phyloP scores from a whole-genome alignment of 2,329 filamentous ascomycete species.

The Neofusicoccum cordaticola region DNA sequence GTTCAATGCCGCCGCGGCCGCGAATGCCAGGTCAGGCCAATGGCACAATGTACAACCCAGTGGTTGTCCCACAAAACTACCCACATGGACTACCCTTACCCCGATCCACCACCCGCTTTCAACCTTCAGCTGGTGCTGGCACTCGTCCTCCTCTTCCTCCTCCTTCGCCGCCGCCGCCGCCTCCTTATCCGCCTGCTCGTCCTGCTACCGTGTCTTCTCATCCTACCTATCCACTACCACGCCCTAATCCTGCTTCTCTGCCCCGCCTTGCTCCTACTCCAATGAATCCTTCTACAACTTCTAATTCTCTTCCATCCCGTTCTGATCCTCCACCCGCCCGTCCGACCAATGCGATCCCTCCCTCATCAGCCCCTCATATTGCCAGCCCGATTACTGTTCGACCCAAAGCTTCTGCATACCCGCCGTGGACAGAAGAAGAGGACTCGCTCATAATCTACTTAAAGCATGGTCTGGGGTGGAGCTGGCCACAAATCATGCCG shows the following conservation, averaged over 20 bases:
- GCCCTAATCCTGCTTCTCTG: no score
- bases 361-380: neutral
- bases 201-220: no score
- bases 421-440: slow-evolving; percentile 23
- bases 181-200: no score
- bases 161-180: no score
- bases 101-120: neutral
- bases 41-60: neutral
- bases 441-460: slow-evolving; percentile 37
- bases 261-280: no score
- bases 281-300: no score
- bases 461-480: slow-evolving; percentile 38
- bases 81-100: neutral
- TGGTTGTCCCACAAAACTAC: neutral
- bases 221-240: no score
- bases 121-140: no score
- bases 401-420: neutral
- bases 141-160: neutral
- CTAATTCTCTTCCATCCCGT: no score
- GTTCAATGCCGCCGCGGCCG: neutral
- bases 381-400: neutral
- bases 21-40: neutral
- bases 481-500: slow-evolving; percentile 36
- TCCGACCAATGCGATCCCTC: neutral
- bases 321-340: neutral